Conservation (phyloP, 2,329 filamentous ascomycete genomes). For the Hymenotorrendiella dingleyae region DNA sequence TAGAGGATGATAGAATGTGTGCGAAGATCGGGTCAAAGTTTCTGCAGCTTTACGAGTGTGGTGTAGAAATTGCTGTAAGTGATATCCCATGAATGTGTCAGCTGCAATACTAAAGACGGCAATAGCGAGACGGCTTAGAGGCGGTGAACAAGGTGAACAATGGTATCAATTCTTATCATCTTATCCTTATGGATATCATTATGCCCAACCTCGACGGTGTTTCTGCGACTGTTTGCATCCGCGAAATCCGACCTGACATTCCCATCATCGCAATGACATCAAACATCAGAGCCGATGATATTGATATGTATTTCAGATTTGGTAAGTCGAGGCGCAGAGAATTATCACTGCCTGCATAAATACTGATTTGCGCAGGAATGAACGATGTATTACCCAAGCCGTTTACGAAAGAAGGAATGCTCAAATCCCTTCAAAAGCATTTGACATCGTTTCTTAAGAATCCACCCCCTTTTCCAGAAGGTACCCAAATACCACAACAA, state of each 20-base stretch:
- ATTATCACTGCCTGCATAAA: background rate
- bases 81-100: background rate
- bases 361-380: conserved; percentile 65
- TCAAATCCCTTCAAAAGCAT: conserved; percentile 83
- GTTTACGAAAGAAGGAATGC: conserved; percentile 83
- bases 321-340: conserved; percentile 50
- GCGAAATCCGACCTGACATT: conserved; percentile 73
- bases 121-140: conserved; percentile 76
- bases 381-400: conserved; percentile 96
- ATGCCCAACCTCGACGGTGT: conserved; percentile 97
- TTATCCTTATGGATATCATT: conserved; percentile 89
- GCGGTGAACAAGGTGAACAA: conserved; percentile 78
- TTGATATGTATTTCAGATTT: conserved; percentile 94
- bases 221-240: conserved; percentile 87
- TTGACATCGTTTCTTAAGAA: conserved; percentile 76
- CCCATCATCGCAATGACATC: conserved; percentile 99
- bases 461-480: conserved; percentile 7
- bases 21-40: conserved; percentile 64
- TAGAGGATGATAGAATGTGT: conserved; percentile 73
- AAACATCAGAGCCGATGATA: conserved; percentile 93
- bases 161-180: conserved; percentile 45
- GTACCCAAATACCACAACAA: conserved; percentile 21
- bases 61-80: conserved; percentile 62
- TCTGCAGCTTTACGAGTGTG: conserved; percentile 57
- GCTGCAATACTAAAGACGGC: conserved; percentile 13